phyloP scores from a whole-genome alignment of 2,329 filamentous ascomycete species.

The Alternaria sp. region DNA sequence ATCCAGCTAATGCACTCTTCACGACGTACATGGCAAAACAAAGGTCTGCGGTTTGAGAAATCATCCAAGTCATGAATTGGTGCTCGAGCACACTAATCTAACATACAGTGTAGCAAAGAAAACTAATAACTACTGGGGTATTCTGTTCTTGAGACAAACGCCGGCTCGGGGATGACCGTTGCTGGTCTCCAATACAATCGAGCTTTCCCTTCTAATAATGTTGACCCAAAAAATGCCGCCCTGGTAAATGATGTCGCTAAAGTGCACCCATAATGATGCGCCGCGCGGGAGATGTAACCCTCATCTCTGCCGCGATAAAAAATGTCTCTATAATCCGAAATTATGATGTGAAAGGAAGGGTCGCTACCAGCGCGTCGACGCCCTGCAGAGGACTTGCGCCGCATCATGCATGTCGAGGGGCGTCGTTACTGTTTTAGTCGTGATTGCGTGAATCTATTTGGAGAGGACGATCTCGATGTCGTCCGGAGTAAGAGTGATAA shows the following conservation, averaged over 20 bases:
- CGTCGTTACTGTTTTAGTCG: conserved; percentile 19
- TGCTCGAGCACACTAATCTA: conserved; percentile 18
- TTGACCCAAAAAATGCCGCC: conserved; percentile 16
- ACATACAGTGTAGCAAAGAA: conserved; percentile 7
- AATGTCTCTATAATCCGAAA: conserved; percentile 18
- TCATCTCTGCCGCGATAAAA: conserved; percentile 3
- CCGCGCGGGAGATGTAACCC: conserved; percentile 8
- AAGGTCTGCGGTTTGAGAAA: conserved; percentile 1
- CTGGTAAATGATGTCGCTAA: conserved; percentile 15
- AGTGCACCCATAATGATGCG: conserved; percentile 17
- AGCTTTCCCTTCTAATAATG: conserved; percentile 29
- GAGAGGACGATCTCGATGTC: conserved; percentile 38
- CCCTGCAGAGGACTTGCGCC: neutral
- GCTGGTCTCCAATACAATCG: conserved; percentile 21
- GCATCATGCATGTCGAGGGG: conserved; percentile 14
- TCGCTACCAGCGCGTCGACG: conserved; percentile 22
- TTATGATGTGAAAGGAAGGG: conserved; percentile 5
- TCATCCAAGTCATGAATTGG: conserved; percentile 5
- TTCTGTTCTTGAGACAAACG: conserved; percentile 33
- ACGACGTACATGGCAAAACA: conserved; percentile 3
- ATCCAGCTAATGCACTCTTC: conserved; percentile 1
- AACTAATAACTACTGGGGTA: conserved; percentile 28
- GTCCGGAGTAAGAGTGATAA: conserved; percentile 42
- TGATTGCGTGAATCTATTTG: conserved; percentile 33
- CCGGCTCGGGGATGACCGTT: conserved; percentile 28